Percentiles rank a stretch among this genome's conserved stretches.
These are phyloP conservation scores for Silene noctiflora DNA, from an alignment of 179 eudicot species.

Conservation along the genomic window DNA sequence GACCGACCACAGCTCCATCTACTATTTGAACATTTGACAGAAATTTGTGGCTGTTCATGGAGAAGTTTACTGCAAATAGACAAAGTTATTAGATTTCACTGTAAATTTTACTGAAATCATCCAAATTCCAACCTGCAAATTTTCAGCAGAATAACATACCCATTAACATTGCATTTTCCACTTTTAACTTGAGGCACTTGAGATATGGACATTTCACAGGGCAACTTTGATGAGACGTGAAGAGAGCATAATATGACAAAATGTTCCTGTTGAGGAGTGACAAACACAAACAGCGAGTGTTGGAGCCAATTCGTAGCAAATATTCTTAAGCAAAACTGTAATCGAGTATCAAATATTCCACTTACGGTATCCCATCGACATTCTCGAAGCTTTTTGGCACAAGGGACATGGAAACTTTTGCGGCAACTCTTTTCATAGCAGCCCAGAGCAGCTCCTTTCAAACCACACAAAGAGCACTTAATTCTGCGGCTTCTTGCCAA, in stretches of 20 bases:
- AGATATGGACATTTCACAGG: constrained; percentile 44
- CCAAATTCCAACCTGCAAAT: neutral
- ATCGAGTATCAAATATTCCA: constrained; percentile 2
- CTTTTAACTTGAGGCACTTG: constrained; percentile 39
- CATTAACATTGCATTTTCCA: constrained; percentile 34
- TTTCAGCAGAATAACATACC: constrained; percentile 36
- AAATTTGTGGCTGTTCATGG: constrained; percentile 30
- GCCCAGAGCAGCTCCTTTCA: constrained; percentile 94
- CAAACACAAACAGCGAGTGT: neutral
- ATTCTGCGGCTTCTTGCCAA: constrained; percentile 78
- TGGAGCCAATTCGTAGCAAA: too few relatives aligned
- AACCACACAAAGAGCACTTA: constrained; percentile 75
- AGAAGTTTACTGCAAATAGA: constrained; percentile 37
- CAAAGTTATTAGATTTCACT: neutral
- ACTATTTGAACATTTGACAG: constrained; percentile 25
- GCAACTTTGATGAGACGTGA: constrained; percentile 70
- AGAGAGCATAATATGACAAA: constrained; percentile 91
- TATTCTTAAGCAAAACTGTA: neutral
- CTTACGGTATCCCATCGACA: constrained; percentile 95
- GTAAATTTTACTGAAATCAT: neutral
- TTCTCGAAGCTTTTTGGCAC: constrained; percentile 72
- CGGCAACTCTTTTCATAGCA: constrained; percentile 87
- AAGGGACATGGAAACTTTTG: constrained; percentile 84
- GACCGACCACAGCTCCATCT: constrained; percentile 43
- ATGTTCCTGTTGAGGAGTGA: constrained; percentile 55